Evolutionary conservation across 352 stramenopile species (phyloP), one percentile per base, ranked within the genome.

Genomic region (Phytophthora tubulina): DNA sequence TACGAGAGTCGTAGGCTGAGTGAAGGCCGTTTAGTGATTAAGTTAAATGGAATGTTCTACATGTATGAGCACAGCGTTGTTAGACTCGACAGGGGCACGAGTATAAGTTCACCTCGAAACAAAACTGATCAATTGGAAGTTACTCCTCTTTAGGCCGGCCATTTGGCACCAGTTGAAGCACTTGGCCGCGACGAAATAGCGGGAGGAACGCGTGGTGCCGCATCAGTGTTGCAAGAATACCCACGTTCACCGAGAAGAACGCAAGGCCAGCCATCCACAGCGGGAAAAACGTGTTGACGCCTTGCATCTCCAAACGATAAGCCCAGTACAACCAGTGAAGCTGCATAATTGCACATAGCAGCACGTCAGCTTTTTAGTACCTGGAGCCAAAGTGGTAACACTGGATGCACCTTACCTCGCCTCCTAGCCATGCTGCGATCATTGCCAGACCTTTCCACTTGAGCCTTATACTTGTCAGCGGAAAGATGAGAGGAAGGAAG

Each of bases 191-290:
- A 39, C 42, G 30, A 58, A 97, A 97, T 6, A 94, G 69, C 15
- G 88, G 83, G 6, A 75, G 76, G 68, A 81, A 91, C 32, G 67
- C 55, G 61, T 97, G 88, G 46, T 91, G 69, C 2, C 44, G 67
- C 78, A 95, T 96, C 7, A 97, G 63, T 35, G 76, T 91, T 33
- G 83, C 77, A 51, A 98, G 77, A 63, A 97, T 84, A 31, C 65
- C 74, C 13, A 97, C 78, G 56, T 98, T 98, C 21, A 93, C 88
- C 0, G 76, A 70, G 64, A 98, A 98, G 82, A 98, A 97, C n/a
- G 79, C 51, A 30, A 98, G 73, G 0, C 91, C 90, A 7, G 86
- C 84, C 13, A 96, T 30, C 95, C 95, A 98, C 15, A 98, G 73
- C 27, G 67, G 71, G 35, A 97, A 87, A 64, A 97, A 98, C 13